These are phyloP conservation scores for Colletotrichum cordylinicola DNA, from an alignment of 2,329 filamentous ascomycete species.

Conservation along the genomic window DNA sequence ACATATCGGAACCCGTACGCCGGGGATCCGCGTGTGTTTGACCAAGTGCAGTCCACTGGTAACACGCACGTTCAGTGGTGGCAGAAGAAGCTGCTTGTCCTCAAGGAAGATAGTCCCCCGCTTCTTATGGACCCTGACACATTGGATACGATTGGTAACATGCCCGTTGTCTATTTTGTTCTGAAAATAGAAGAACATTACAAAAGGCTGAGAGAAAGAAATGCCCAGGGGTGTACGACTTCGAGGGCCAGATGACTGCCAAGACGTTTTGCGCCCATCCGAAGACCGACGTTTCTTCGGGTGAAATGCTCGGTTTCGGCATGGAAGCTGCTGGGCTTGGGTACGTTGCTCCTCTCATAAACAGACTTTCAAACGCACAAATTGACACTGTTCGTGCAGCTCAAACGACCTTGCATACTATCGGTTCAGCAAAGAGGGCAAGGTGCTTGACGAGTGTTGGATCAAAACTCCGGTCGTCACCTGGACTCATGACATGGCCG, in stretches of 20 bases:
- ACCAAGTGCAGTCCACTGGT: background rate
- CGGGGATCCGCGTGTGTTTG: background rate
- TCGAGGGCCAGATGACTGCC: background rate
- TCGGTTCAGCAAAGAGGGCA: background rate
- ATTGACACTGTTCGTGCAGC: too few relatives aligned
- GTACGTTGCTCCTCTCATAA: too few relatives aligned
- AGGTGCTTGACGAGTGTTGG: background rate
- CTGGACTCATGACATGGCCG: background rate
- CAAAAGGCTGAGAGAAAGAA: background rate
- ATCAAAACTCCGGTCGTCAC: background rate
- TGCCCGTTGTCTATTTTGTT: too few relatives aligned
- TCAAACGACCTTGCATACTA: background rate
- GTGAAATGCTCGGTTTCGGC: background rate
- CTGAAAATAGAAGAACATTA: too few relatives aligned
- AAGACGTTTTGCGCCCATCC: background rate
- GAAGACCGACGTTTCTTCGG: background rate
- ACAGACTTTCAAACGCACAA: too few relatives aligned
- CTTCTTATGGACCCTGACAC: background rate
- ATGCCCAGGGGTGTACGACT: rapidly evolving
- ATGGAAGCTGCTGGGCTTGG: background rate
- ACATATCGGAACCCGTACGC: background rate
- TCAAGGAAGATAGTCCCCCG: background rate
- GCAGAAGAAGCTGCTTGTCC: background rate
- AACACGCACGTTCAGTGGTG: background rate
- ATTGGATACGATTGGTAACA: background rate